Conservation (phyloP, 805 yeast genomes). For the Candida railenensis region DNA sequence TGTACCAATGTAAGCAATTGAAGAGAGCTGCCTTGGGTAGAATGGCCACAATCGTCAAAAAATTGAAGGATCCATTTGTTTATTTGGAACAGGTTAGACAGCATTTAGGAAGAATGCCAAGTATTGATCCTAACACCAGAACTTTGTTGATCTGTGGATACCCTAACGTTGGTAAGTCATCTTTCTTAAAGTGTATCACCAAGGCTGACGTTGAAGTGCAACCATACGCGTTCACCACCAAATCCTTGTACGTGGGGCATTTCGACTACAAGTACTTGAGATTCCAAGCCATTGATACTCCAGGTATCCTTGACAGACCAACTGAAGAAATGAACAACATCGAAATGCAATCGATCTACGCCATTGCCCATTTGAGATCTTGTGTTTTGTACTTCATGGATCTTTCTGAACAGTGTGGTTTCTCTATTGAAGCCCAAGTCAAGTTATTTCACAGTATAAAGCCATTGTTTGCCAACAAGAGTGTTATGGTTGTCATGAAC, state of each 20-base stretch:
- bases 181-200: slow-evolving; percentile 88
- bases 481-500: slow-evolving; percentile 93
- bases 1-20: slow-evolving; percentile 97
- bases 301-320: slow-evolving; percentile 98
- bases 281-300: slow-evolving; percentile 98
- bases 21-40: slow-evolving; percentile 99
- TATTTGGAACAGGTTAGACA: slow-evolving; percentile 98
- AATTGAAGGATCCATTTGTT: slow-evolving; percentile 87
- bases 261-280: slow-evolving; percentile 96
- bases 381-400: slow-evolving; percentile 98
- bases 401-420: slow-evolving; percentile 98
- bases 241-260: slow-evolving; percentile 96
- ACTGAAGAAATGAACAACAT: slow-evolving; percentile 99
- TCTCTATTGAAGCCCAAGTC: slow-evolving; percentile 95
- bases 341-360: slow-evolving; percentile 99
- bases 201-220: slow-evolving; percentile 99
- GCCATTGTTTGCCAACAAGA: slow-evolving; percentile 95
- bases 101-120: slow-evolving; percentile 97
- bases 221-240: slow-evolving; percentile 99
- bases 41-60: slow-evolving; percentile 97
- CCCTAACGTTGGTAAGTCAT: slow-evolving; percentile 98
- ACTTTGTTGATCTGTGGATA: slow-evolving; percentile 96
- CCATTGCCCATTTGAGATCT: slow-evolving; percentile 96
- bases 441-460: slow-evolving; percentile 95
- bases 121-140: slow-evolving; percentile 98